Evolutionary conservation across 768 basidiomycete genomes (phyloP), one percentile per base, ranked within the genome.

Genomic region (Xanthoconium stramineum): DNA sequence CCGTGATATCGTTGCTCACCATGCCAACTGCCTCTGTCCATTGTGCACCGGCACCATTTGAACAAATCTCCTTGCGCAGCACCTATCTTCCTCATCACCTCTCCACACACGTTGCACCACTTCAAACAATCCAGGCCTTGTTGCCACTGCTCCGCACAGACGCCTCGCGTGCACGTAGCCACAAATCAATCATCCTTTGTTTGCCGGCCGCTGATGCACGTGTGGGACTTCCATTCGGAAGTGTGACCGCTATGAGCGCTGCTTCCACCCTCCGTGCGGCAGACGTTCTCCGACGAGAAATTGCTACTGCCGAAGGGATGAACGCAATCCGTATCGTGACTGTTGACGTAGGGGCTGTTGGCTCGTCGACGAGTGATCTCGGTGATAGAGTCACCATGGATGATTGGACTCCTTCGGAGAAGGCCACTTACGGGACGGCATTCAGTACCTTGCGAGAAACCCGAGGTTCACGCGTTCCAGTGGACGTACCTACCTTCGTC

Each of bases 201-300:
- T 72, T 92, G 10, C 89, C 91, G 0, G 85, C 86, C 17, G 81
- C 82, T 42, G 84, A 88, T 63, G 80, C 83, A 40, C 83, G 83
- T 50, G 83, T 89, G 39, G 90, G 90, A 12, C 74, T 91, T n/a
- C 88, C 90, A 7, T 91, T 81, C 60, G 67, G 74, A 20, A 65
- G 72, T 19, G 82, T 86, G 40, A 83, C 83, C 55, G 82, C 89
- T 12, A 92, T 94, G 88, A 84, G 82, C 58, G 84, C 87, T 32
- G 85, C 84, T 5, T 83, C 84, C 48, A 91, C 86, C 15, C 74
- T 88, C 20, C 84, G 86, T 43, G 91, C 78, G 0, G 76, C 82
- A 13, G 88, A 91, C 57, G 81, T 92, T 24, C 80, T 93, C 30
- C 81, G 89, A 17, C 76, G 89, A 20, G 91, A 93, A 73, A 82